phyloP scores from a whole-genome alignment of 768 basidiomycete genomes.

The Lenzites betulinus region DNA sequence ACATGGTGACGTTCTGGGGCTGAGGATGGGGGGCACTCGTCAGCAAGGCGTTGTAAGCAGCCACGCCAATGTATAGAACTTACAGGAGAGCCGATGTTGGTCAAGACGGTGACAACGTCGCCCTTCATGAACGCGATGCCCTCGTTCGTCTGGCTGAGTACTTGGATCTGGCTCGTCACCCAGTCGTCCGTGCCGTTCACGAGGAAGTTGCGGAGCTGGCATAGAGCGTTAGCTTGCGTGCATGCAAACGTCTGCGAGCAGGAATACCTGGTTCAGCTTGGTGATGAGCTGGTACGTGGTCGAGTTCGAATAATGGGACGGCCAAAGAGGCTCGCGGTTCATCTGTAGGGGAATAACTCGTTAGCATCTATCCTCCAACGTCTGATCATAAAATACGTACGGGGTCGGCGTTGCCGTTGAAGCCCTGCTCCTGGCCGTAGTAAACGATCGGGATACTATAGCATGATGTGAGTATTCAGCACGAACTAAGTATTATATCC shows the following conservation, averaged over 20 bases:
- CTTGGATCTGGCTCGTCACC: conserved; percentile 50
- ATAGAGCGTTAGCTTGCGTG: neutral
- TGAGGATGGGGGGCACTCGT: conserved; percentile 25
- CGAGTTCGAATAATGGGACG: conserved; percentile 62
- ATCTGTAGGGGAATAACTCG: conserved; percentile 38
- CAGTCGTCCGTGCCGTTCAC: conserved; percentile 49
- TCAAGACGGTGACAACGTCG: conserved; percentile 58
- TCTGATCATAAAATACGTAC: conserved; percentile 37
- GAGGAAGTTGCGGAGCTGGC: conserved; percentile 65
- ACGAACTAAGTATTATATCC: neutral
- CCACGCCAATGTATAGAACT: conserved; percentile 21
- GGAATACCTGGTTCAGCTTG: conserved; percentile 56
- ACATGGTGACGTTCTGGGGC: conserved; percentile 59
- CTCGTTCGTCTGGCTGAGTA: conserved; percentile 51
- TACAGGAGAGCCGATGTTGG: conserved; percentile 76
- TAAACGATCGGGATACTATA: conserved; percentile 75
- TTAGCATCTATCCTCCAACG: neutral
- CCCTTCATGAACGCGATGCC: conserved; percentile 71
- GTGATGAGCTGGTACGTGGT: conserved; percentile 58
- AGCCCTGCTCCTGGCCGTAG: conserved; percentile 78
- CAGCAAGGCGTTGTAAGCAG: neutral
- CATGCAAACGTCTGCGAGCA: neutral
- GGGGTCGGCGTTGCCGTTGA: conserved; percentile 65
- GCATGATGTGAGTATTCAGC: too few species aligned
- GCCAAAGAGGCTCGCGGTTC: conserved; percentile 79